Evolutionary conservation across 768 basidiomycete species (phyloP), one percentile per base, ranked within the genome.

Genomic region (Lentinula lateritia): DNA sequence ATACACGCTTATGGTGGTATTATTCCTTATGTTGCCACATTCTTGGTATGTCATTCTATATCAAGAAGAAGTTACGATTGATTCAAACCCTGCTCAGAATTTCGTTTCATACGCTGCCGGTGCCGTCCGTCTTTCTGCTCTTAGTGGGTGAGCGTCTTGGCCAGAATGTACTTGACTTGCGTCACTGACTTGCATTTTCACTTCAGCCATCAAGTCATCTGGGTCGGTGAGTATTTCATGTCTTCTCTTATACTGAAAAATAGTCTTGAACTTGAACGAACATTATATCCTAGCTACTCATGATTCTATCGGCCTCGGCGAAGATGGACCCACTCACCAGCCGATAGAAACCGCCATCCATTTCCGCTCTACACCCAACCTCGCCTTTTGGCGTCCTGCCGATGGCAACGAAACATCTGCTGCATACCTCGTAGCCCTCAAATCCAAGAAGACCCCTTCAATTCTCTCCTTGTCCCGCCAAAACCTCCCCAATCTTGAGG

Each of bases 371-470:
- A 85, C 86, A 50, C 95, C 95, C 67, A 96, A 98, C 79, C 76
- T 92, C 56, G 90, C 91, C 64, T 93, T 97, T 82, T 91, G 90
- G 89, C 88, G 92, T 63, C 92, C 92, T 5, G 93, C 94, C 32
- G 94, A 97, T 72, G 95, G 95, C 38, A 96, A 97, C 73, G 95
- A 98, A 80, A 95, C 93, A n/a, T 94, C 92, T 20, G 95, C 95
- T 20, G 84, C 95, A 16, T 97, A 97, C 80, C 73, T 84, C 63
- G 84, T 88, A 61, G 90, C 94, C 50, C 74, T 98, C 67, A 80
- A 82, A 65, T 87, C 92, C 63, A 83, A 75, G 64, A 74, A 78
- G 67, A 95, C 92, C 2, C 94, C 95, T 34, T 94, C 93, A 28
- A 81, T 95, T 66, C 78, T 93, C 61, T 88, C 87, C 4, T 83